Evolutionary conservation across 768 basidiomycete species (phyloP).

Genomic region (Agaricus bisporus): DNA sequence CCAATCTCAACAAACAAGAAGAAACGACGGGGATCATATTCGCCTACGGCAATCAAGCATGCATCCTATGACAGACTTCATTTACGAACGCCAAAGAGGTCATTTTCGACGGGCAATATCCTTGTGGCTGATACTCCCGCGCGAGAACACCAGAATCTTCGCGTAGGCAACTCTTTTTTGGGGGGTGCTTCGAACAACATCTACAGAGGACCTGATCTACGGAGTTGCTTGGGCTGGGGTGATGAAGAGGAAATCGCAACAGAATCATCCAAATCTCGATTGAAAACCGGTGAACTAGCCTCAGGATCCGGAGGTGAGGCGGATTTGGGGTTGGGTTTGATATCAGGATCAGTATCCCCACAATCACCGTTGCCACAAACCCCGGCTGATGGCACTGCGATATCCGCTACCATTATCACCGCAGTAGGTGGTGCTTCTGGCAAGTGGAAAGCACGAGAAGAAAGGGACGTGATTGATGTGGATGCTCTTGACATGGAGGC

Average conservation of each 20-base stretch:
- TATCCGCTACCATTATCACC: neutral
- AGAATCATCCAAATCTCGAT: neutral
- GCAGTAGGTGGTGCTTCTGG: neutral
- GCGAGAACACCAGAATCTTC: neutral
- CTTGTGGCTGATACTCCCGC: slow-evolving; percentile 6
- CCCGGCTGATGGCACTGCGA: neutral
- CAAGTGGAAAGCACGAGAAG: slow-evolving; percentile 10
- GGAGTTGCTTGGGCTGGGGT: slow-evolving; percentile 5
- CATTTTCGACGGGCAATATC: slow-evolving; percentile 3
- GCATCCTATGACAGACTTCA: neutral
- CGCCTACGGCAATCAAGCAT: neutral
- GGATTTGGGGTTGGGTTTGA: neutral
- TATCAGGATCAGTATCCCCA: neutral
- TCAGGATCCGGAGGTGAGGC: neutral
- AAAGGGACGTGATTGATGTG: slow-evolving; percentile 20
- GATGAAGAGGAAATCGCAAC: neutral
- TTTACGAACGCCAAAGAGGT: slow-evolving; percentile 3
- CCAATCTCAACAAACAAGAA: slow-evolving; percentile 21
- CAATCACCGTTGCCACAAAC: slow-evolving; percentile 2
- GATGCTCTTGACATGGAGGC: slow-evolving; percentile 14
- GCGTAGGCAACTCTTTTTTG: neutral
- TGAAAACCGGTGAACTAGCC: neutral
- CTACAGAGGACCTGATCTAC: slow-evolving; percentile 8
- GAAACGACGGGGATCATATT: slow-evolving; percentile 3
- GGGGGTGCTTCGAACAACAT: neutral